phyloP scores from a whole-genome alignment of 2,329 filamentous ascomycete species.

The Helminthosporium solani region DNA sequence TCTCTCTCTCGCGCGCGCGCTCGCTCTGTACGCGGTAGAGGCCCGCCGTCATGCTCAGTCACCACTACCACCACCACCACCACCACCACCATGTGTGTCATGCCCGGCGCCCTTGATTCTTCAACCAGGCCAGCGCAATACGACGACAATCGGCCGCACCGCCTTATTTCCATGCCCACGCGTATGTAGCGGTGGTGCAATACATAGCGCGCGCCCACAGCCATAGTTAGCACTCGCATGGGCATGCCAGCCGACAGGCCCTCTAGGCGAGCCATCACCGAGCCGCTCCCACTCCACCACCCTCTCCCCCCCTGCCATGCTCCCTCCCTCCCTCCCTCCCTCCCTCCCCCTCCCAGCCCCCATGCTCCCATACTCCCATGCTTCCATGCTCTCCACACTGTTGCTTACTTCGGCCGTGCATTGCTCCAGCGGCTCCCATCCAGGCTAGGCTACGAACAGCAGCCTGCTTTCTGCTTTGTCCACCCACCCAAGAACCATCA shows the following conservation, averaged over 20 bases:
- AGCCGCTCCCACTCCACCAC: background rate
- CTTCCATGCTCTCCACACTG: slow-evolving; percentile 27
- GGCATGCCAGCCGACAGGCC: background rate
- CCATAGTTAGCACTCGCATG: background rate
- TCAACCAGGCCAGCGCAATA: too few relatives aligned
- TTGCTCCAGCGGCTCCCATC: slow-evolving; percentile 37
- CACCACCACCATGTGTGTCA: too few relatives aligned
- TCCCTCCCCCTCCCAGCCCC: slow-evolving; percentile 19
- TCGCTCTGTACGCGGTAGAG: too few relatives aligned
- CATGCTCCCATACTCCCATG: too few relatives aligned
- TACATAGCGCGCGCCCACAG: background rate
- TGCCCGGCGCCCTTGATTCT: too few relatives aligned
- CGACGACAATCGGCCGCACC: too few relatives aligned
- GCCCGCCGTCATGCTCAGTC: too few relatives aligned
- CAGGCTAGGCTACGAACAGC: slow-evolving; percentile 20
- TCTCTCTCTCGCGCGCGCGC: slow-evolving; percentile 35
- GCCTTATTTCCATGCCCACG: too few relatives aligned
- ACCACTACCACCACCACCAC: too few relatives aligned
- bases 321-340: background rate
- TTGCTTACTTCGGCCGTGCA: slow-evolving; percentile 30
- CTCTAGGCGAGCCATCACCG: slow-evolving; percentile 2
- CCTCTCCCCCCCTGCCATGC: slow-evolving; percentile 18
- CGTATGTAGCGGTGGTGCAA: background rate
- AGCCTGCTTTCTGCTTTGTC: slow-evolving; percentile 30
- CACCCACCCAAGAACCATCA: slow-evolving; percentile 41